Conservation (phyloP, 371 early-diverging fungal genomes). For the Rhizopus arrhizus region DNA sequence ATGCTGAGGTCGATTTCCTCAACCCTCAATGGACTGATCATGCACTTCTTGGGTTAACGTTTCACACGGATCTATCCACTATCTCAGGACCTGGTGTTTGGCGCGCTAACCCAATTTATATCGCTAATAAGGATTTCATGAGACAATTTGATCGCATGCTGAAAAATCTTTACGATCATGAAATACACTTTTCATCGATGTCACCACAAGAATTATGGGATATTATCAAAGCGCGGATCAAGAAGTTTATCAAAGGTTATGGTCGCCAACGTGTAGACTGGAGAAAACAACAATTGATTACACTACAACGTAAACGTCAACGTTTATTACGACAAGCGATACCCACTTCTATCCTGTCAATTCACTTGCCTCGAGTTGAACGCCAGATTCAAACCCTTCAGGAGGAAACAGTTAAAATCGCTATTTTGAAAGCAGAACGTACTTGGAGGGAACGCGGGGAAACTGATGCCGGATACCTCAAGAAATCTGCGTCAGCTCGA, state of each 20-base stretch:
- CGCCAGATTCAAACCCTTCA: neutral
- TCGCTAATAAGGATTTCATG: neutral
- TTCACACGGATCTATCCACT: neutral
- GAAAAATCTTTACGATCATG: neutral
- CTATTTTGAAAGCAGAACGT: neutral
- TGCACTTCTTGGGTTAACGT: constrained; percentile 1
- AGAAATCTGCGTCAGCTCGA: neutral
- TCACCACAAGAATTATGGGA: neutral
- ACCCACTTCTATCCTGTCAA: neutral
- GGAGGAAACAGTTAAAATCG: neutral
- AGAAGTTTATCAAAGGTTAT: neutral
- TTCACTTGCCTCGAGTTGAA: neutral
- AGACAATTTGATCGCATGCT: neutral
- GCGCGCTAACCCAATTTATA: constrained; percentile 6
- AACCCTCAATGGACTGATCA: constrained; percentile 8
- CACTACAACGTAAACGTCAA: constrained; percentile 5
- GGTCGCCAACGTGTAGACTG: neutral
- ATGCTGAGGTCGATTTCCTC: neutral
- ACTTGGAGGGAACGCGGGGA: constrained; percentile 12
- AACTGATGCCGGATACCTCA: constrained; percentile 4
- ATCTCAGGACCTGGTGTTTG: constrained; percentile 3
- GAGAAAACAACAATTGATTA: neutral
- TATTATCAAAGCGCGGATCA: neutral
- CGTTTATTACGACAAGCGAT: neutral
- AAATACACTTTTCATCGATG: neutral